phyloP scores from a whole-genome alignment of 176 grass and related monocot species.

The Phyllostachys edulis region DNA sequence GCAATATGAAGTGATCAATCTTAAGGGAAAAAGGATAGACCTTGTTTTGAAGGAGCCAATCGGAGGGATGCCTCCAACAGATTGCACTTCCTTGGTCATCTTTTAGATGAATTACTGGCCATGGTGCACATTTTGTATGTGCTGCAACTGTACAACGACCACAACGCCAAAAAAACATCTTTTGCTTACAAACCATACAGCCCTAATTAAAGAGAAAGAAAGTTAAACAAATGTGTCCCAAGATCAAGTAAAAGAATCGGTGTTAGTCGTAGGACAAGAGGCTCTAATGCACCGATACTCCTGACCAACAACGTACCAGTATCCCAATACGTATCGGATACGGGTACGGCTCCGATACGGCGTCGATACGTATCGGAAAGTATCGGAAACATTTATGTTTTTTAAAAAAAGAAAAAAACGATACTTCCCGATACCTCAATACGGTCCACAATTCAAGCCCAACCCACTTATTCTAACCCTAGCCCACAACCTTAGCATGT shows the following conservation, averaged over 20 bases:
- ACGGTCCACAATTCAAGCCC: too few species aligned
- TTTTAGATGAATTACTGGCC: conserved; percentile 64
- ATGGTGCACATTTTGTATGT: conserved; percentile 87
- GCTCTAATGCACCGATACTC: too few species aligned
- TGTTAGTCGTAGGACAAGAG: neutral
- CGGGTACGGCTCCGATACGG: too few species aligned
- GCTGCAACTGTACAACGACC: conserved; percentile 75
- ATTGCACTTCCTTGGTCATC: conserved; percentile 46
- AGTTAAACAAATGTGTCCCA: conserved; percentile 10
- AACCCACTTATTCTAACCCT: too few species aligned
- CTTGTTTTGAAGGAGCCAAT: conserved; percentile 72
- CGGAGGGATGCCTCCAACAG: conserved; percentile 63
- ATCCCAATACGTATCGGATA: too few species aligned
- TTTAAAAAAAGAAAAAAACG: too few species aligned
- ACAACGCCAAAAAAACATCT: conserved; percentile 76
- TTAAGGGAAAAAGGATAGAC: conserved; percentile 58
- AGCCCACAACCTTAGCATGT: too few species aligned
- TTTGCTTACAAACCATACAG: conserved; percentile 79
- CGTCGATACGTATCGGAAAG: too few species aligned
- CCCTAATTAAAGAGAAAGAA: conserved; percentile 45
- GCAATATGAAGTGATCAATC: conserved; percentile 22
- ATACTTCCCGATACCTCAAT: too few species aligned
- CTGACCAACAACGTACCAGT: too few species aligned
- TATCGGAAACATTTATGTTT: too few species aligned
- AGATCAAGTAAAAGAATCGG: conserved; percentile 13